These are phyloP conservation scores for Dictyophora rubrovolvata DNA, from an alignment of 768 basidiomycete species.

Conservation along the genomic window DNA sequence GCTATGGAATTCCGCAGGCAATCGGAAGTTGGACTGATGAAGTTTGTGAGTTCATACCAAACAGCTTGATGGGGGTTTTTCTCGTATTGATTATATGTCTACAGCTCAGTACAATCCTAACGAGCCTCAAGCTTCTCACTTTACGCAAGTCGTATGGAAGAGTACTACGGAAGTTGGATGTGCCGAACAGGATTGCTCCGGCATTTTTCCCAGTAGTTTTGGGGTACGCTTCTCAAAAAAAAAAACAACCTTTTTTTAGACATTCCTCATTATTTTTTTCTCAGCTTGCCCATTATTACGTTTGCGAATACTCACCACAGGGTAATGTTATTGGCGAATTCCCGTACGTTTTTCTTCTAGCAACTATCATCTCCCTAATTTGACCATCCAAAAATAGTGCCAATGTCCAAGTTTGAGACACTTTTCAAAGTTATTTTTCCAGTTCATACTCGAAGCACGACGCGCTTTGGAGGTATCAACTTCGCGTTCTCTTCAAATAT, in stretches of 20 bases:
- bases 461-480: too few relatives aligned
- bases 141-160: slow-evolving; percentile 75
- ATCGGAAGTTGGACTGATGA: slow-evolving; percentile 59
- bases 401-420: slow-evolving; percentile 3
- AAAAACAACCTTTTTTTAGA: slow-evolving; percentile 6
- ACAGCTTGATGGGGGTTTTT: not conserved
- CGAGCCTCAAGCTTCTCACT: slow-evolving; percentile 54
- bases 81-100: not conserved
- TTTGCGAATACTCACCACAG: slow-evolving; percentile 57
- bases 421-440: not conserved
- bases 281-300: slow-evolving; percentile 47
- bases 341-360: slow-evolving; percentile 32
- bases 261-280: not conserved
- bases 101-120: slow-evolving; percentile 25
- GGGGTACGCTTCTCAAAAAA: slow-evolving; percentile 30
- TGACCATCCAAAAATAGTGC: not conserved
- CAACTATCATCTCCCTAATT: too few relatives aligned
- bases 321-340: slow-evolving; percentile 61
- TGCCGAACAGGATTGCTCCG: slow-evolving; percentile 43
- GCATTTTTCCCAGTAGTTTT: slow-evolving; percentile 45
- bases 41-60: slow-evolving; percentile 36
- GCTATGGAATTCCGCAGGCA: slow-evolving; percentile 38
- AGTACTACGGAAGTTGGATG: slow-evolving; percentile 52
- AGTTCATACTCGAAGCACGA: not conserved
- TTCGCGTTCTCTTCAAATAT: too few relatives aligned